Conservation (phyloP, 1,284 basidiomycete genomes). For the Rhodotorula sp. region DNA sequence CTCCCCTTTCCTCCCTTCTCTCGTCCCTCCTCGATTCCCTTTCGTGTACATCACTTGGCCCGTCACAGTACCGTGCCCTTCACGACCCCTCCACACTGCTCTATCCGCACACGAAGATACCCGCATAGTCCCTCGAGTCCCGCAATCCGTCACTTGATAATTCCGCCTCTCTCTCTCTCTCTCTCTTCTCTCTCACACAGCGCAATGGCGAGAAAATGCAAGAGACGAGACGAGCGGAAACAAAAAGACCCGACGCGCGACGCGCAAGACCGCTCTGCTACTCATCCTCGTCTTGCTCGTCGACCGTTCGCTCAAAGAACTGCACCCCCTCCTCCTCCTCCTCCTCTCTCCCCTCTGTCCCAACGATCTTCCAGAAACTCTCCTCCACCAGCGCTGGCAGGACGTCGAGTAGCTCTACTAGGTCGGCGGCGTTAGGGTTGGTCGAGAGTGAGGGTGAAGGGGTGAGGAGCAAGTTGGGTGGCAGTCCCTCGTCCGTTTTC, state of each 20-base stretch:
- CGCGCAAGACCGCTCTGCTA: background rate
- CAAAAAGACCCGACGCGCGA: no score
- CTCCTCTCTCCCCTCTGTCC: conserved; percentile 34
- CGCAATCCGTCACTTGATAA: background rate
- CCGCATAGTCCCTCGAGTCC: no score
- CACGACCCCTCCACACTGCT: background rate
- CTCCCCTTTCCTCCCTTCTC: background rate
- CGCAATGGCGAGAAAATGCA: no score
- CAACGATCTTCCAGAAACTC: conserved; percentile 61
- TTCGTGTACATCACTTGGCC: background rate
- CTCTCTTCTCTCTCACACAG: background rate
- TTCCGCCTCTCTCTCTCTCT: background rate
- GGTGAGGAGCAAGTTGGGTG: conserved; percentile 51
- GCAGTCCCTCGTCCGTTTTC: conserved; percentile 31
- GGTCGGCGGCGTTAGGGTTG: conserved; percentile 19
- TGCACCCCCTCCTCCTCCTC: conserved; percentile 36
- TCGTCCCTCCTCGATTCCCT: background rate
- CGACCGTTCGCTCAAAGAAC: conserved; percentile 27
- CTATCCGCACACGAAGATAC: background rate
- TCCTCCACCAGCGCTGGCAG: conserved; percentile 61
- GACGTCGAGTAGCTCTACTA: conserved; percentile 59
- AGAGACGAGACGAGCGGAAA: no score
- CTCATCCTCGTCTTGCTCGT: conserved; percentile 17
- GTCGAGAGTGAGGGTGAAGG: conserved; percentile 43
- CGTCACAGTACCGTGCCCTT: no score